These are phyloP conservation scores for Penicillium aurantiogriseum DNA, from an alignment of 2,329 filamentous ascomycete genomes.

Conservation along the genomic window DNA sequence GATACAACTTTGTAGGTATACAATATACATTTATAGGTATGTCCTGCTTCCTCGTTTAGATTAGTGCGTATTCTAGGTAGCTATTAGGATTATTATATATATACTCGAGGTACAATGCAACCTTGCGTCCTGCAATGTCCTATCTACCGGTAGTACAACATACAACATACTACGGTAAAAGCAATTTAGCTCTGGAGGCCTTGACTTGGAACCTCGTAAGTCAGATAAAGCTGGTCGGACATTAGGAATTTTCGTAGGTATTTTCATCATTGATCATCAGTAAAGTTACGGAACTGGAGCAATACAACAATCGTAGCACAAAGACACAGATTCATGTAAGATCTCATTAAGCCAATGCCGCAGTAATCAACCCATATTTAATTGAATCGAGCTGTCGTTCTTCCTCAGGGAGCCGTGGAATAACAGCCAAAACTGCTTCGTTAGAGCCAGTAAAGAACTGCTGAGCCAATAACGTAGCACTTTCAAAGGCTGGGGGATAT, in stretches of 20 bases:
- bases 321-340: background rate
- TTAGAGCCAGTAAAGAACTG: conserved; percentile 22
- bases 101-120: too few species aligned
- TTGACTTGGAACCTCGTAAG: background rate
- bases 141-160: too few species aligned
- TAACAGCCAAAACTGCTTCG: conserved; percentile 16
- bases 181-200: background rate
- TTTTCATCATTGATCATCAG: background rate
- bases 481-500: conserved; percentile 26
- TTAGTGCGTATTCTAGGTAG: background rate
- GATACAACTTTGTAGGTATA: background rate
- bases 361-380: conserved; percentile 20
- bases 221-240: background rate
- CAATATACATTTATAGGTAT: too few species aligned
- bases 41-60: too few species aligned
- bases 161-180: background rate
- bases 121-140: background rate
- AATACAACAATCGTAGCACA: background rate
- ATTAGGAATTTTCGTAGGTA: background rate
- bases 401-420: conserved; percentile 21
- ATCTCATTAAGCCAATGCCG: conserved; percentile 16
- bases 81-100: too few species aligned
- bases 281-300: too few species aligned
- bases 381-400: conserved; percentile 21
- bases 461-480: conserved; percentile 15